These are phyloP conservation scores for Usnea hakonensis DNA, from an alignment of 495 filamentous ascomycete species.

Conservation along the genomic window DNA sequence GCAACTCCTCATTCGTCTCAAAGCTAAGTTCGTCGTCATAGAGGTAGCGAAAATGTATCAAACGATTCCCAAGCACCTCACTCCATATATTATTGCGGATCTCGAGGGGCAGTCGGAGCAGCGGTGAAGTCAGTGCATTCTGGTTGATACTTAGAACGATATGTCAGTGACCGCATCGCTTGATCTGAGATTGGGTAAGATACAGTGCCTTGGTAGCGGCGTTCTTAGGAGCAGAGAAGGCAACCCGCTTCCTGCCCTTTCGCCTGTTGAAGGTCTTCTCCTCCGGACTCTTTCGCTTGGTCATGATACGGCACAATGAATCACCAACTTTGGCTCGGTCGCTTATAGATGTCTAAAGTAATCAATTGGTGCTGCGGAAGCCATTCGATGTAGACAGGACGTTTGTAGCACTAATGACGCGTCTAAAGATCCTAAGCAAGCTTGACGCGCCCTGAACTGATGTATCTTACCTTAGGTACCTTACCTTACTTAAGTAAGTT, in stretches of 20 bases:
- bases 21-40: neutral
- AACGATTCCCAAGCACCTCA: conserved; percentile 1
- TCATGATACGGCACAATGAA: neutral
- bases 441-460: no score
- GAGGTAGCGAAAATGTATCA: neutral
- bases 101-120: conserved; percentile 7
- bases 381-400: no score
- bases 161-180: neutral
- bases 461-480: no score
- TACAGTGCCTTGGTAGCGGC: neutral
- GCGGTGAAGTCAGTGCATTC: conserved; percentile 6
- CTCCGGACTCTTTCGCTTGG: neutral
- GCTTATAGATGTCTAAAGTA: neutral
- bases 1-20: neutral
- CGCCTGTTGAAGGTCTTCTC: neutral
- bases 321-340: neutral
- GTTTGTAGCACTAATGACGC: no score
- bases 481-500: no score
- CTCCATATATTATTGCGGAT: conserved; percentile 10
- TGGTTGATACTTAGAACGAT: neutral
- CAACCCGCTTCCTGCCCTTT: neutral
- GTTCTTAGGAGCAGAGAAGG: neutral
- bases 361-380: neutral
- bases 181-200: neutral
- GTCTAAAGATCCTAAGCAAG: no score